Conservation (phyloP, 2,329 filamentous ascomycete genomes). For the Nectriaceae sp. region DNA sequence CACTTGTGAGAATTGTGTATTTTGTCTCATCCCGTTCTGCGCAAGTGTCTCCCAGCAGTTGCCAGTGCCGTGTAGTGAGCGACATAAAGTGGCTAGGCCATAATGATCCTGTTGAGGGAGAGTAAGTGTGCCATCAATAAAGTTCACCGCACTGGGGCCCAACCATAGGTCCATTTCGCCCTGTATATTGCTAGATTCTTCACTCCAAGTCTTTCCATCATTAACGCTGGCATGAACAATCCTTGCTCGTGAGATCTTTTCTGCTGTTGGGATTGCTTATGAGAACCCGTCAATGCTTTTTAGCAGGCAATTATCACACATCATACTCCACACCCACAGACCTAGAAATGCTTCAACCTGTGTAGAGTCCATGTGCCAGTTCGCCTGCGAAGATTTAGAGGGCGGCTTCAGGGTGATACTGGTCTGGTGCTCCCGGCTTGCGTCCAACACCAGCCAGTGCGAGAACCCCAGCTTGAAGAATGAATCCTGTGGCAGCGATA, state of each 20-base stretch:
- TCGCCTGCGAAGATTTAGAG: not conserved
- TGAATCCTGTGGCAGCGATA: constrained; percentile 10
- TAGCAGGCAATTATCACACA: no score
- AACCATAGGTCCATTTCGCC: constrained; percentile 17
- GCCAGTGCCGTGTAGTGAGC: no score
- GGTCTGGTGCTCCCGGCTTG: no score
- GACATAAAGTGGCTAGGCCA: not conserved
- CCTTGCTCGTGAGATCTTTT: constrained; percentile 1
- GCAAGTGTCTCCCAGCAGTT: no score
- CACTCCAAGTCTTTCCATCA: not conserved
- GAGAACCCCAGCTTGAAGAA: constrained; percentile 17
- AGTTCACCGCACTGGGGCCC: constrained; percentile 3
- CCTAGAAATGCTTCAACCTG: constrained; percentile 21
- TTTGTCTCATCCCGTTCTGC: no score
- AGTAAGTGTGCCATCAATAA: not conserved
- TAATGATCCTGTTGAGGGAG: not conserved
- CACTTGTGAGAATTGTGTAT: no score
- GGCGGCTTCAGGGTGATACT: constrained; percentile 1
- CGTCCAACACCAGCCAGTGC: constrained; percentile 18
- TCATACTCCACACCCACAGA: constrained; percentile 18
- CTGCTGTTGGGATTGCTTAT: no score
- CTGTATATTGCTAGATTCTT: not conserved
- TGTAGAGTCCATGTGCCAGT: constrained; percentile 15
- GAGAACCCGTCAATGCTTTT: no score
- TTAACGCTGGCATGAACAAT: constrained; percentile 8